Base-by-base conservation (phyloP, 129 eudicot species). In the Chrysanthemum lavandulifolium region DNA sequence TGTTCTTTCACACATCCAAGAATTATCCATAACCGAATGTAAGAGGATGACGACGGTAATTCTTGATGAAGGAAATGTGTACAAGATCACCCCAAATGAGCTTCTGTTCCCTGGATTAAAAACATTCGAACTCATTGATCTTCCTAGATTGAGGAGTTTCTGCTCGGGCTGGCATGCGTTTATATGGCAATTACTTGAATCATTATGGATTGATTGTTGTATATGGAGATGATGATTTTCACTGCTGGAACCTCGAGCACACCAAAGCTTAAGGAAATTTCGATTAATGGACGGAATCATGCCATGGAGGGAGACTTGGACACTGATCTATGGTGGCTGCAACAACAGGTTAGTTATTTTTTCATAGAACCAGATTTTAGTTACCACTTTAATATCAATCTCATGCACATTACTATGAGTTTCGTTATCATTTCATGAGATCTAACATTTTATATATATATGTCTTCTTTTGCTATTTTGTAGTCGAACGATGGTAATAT, bases 121-220 rank as follows among this genome's bases (percentile, higher is more conserved):
- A 55, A 53, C 73, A 13, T n/a, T 75, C 54, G 72, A 53, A 14
- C 73, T 75, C 73, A 52, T 65, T 62, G 72, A 65, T 65, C 79
- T 75, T 10, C 79, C 79, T 13, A 36, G 47, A 29, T 16, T 75
- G 55, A 65, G 31, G 73, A 36, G 79, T 54, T 75, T 75, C 36
- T 75, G 21, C 33, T 36, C 14, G 5, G 66, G 13, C 1, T 33
- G 36, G 57, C 14, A 56, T 18, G 55, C 23, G 25, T 75, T 75
- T 75, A 43, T 19, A 53, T 75, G 72, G 55, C 79, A 73, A 57
- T 36, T 19, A 54, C 79, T 75, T 19, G 79, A 65, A 16, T 13
- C 66, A 0, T 65, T 75, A 10, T 64, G 72, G 79, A 75, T 75
- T 18, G 79, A 75, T 36, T 75, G 72, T n/a, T 75, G 79, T 21